Base-by-base conservation (phyloP, 1,139 yeast genomes). In the Candida anutae region DNA sequence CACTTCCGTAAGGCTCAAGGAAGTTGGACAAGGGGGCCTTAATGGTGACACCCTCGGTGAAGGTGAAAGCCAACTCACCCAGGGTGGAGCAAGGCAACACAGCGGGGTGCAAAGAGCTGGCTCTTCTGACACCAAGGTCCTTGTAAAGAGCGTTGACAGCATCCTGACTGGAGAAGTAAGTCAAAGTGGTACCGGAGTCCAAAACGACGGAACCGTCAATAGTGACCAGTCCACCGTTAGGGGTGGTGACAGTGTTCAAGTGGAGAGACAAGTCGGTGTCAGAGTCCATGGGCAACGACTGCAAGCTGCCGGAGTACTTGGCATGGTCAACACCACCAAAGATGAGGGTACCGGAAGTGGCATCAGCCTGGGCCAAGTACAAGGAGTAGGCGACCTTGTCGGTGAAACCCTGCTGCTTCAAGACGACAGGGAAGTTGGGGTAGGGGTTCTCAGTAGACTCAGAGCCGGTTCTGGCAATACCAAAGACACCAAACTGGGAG, bases 401-500 rank as follows among this genome's bases (percentile, higher is more conserved):
- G 36, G 54, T 54, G 25, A 36, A 32, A 2, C 62, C 62, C 22
- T 43, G 42, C 3, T 42, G 29, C 30, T 48, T 46, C 40, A 57
- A 43, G 16, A 46, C 6, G 12, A 6, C 8, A n/a, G 12, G 22
- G 6, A 20, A 20, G 10, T n/a, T n/a, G n/a, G n/a, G n/a, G n/a
- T n/a, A n/a, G n/a, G n/a, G n/a, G n/a, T n/a, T n/a, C n/a, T n/a
- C n/a, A n/a, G n/a, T n/a, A n/a, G n/a, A n/a, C n/a, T n/a, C n/a
- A n/a, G n/a, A n/a, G n/a, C n/a, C n/a, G n/a, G n/a, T n/a, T n/a
- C n/a, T n/a, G n/a, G 81, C 81, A 34, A 77, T 69, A 20, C 84
- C 85, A 26, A 76, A 52, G 16, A 77, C 79, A 29, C 80, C 80
- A 30, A 64, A 63, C 5, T 63, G 49, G 9, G 78, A 68, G 41